Base-by-base conservation (phyloP, 768 basidiomycete genomes). In the Lactifluus subvellereus region DNA sequence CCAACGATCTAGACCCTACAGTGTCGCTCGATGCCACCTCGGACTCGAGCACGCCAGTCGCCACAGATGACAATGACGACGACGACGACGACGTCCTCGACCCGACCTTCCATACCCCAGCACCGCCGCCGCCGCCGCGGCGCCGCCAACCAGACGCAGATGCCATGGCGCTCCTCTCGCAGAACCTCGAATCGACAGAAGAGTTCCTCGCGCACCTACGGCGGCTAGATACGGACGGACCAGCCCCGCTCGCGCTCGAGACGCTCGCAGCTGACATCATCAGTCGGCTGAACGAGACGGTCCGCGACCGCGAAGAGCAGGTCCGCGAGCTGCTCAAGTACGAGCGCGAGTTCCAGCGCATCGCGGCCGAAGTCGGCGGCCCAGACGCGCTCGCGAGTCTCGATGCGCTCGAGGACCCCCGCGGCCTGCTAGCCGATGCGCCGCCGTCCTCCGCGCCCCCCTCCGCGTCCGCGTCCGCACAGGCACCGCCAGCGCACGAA, bases 321-420 rank as follows among this genome's bases (percentile, higher is more conserved):
- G 83, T 91, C 4, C 86, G 92, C 56, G 89, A 86, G 69, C 74
- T 94, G 57, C 75, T 86, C 40, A 88, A 86, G 66, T 88, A 81
- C 70, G 91, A 94, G 69, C 82, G 90, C 57, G 87, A 93, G 73
- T 84, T 94, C 70, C 80, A 82, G 67, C 84, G 84, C 71, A 88
- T 91, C 67, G 83, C 85, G 1, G 84, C 82, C 5, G 90, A 92
- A 72, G 82, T 89, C 18, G 88, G 88, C 43, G 91, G 91, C 20
- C 81, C 76, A 43, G 91, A 93, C 43, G 84, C 83, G 10, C 77
- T 94, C 10, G 83, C 84, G 11, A 78, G 80, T 66, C 75, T 94
- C 57, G 89, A 92, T 16, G 84, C 80, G 61, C 76, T 94, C 27
- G 77, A 80, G 27, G 71, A 73, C 38, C 67, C 80, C 22, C 45